These are phyloP conservation scores for Hypoxylon sp. DNA, from an alignment of 2,329 filamentous ascomycete species.

Conservation along the genomic window DNA sequence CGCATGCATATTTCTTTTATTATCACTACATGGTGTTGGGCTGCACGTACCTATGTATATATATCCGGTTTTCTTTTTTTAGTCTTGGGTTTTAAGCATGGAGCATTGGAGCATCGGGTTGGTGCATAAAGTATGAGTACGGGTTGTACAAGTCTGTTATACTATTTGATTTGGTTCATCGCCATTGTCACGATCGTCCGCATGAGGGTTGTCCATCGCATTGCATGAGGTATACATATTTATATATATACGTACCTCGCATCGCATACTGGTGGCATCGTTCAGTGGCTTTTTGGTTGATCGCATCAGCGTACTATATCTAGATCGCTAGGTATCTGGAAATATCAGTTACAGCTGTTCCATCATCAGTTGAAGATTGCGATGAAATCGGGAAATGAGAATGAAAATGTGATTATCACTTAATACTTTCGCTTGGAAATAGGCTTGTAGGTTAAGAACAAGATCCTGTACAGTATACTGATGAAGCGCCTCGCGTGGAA, in stretches of 20 bases:
- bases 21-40: slow-evolving; percentile 9
- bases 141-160: slow-evolving; percentile 21
- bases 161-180: slow-evolving; percentile 9
- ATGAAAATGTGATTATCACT: no score
- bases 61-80: not conserved
- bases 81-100: slow-evolving; percentile 6
- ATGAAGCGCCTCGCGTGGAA: no score
- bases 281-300: slow-evolving; percentile 14
- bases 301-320: slow-evolving; percentile 9
- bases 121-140: slow-evolving; percentile 22
- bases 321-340: no score
- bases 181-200: slow-evolving; percentile 14
- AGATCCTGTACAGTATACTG: no score
- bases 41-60: slow-evolving; percentile 14
- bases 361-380: slow-evolving; percentile 10
- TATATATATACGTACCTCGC: slow-evolving; percentile 2
- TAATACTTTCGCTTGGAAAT: no score
- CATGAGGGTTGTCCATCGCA: no score
- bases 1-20: slow-evolving; percentile 19
- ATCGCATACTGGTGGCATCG: slow-evolving; percentile 4
- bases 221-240: slow-evolving; percentile 8
- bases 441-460: no score
- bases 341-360: no score
- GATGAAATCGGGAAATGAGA: no score
- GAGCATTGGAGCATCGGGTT: slow-evolving; percentile 23